Percentiles rank a stretch among this genome's conserved stretches.
These are phyloP conservation scores for Adansonia grandidieri DNA, from an alignment of 441 rosid species.

Conservation along the genomic window DNA sequence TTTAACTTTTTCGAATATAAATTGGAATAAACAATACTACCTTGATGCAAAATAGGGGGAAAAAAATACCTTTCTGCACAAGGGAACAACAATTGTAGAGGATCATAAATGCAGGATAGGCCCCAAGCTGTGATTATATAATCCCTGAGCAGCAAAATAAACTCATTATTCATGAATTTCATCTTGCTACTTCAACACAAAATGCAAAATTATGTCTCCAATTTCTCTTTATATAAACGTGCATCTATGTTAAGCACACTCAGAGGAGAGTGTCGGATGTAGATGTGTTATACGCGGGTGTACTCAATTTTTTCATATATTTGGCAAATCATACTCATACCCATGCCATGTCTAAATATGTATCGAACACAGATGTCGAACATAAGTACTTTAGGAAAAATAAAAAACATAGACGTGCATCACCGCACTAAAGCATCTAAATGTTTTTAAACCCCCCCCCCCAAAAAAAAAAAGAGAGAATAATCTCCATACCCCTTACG, in stretches of 20 bases:
- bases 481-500: neutral
- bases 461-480: too few species aligned
- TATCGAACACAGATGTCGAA: neutral
- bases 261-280: neutral
- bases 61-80: neutral
- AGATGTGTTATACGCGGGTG: neutral
- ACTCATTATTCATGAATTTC: neutral
- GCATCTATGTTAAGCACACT: neutral
- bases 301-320: neutral
- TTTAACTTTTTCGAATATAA: neutral
- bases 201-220: neutral
- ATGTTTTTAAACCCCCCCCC: too few species aligned
- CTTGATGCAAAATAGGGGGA: neutral
- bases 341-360: neutral
- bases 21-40: neutral
- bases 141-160: neutral
- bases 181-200: neutral
- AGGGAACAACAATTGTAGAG: neutral
- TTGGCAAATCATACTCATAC: neutral
- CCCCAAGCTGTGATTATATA: neutral
- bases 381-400: neutral
- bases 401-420: neutral
- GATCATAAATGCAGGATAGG: neutral
- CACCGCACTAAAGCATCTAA: too few species aligned
- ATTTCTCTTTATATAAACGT: neutral